Conservation (phyloP, 352 stramenopile genomes). For the Phytopythium montanum region DNA sequence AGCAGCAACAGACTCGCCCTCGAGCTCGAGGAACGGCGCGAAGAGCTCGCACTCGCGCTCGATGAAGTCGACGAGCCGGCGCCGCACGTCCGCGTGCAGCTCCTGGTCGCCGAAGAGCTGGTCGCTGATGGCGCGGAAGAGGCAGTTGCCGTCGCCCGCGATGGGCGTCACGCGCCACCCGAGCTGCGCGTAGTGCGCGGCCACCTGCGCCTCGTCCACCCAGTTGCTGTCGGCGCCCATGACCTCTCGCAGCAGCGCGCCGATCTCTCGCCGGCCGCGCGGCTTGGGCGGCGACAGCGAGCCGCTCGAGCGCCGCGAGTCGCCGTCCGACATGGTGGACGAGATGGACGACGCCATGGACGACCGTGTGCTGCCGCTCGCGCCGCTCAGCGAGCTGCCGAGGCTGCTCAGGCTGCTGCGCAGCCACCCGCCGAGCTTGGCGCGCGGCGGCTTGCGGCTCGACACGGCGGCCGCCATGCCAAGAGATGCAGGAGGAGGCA, state of each 20-base stretch:
- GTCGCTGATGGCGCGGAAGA: conserved; percentile 56
- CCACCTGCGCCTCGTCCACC: conserved; percentile 34
- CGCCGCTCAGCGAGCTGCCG: conserved; percentile 11
- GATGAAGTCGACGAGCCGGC: conserved; percentile 41
- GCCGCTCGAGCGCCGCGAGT: conserved; percentile 11
- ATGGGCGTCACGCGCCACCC: conserved; percentile 26
- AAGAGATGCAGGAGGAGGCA: not conserved
- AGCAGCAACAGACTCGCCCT: conserved; percentile 17
- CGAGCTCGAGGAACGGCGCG: conserved; percentile 34
- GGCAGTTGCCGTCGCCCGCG: conserved; percentile 43
- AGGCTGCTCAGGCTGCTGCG: conserved; percentile 17
- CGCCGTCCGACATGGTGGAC: conserved; percentile 3
- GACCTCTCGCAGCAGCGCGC: conserved; percentile 13
- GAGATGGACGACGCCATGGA: conserved; percentile 22
- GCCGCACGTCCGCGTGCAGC: conserved; percentile 39
- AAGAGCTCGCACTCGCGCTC: conserved; percentile 31
- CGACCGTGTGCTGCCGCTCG: conserved; percentile 13
- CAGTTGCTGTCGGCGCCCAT: conserved; percentile 28
- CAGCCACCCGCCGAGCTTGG: conserved; percentile 17
- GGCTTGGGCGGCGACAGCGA: conserved; percentile 11
- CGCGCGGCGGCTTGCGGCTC: conserved; percentile 5
- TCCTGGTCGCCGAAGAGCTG: conserved; percentile 47
- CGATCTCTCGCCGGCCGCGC: conserved; percentile 10
- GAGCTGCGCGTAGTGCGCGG: conserved; percentile 30
- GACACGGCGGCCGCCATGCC: not conserved